A percentile compares a stretch with the other conserved stretches of the same genome.
Conservation (phyloP, 1,284 basidiomycete genomes). For the Leccinum griseonigrum region DNA sequence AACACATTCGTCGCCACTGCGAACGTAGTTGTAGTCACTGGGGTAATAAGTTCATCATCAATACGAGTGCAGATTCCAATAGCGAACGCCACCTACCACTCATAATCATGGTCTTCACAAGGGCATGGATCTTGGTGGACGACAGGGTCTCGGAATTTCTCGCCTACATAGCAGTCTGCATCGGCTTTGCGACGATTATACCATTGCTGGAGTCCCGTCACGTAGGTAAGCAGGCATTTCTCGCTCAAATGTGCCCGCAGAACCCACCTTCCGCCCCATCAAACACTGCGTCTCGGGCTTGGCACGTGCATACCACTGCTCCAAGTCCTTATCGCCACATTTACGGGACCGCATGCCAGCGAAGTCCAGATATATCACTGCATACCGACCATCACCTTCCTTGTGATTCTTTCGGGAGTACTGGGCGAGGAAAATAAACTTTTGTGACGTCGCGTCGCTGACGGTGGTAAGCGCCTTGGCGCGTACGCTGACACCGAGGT, state of each 20-base stretch:
- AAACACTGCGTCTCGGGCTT: conserved; percentile 72
- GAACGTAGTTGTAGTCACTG: conserved; percentile 88
- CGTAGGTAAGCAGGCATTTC: neutral
- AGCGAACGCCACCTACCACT: conserved; percentile 63
- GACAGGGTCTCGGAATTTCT: conserved; percentile 87
- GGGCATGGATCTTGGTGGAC: conserved; percentile 81
- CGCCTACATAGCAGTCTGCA: conserved; percentile 88
- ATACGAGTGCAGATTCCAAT: neutral
- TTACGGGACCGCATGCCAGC: conserved; percentile 65
- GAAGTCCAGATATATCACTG: conserved; percentile 85
- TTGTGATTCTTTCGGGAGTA: conserved; percentile 65
- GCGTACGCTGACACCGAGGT: conserved; percentile 73
- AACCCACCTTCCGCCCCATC: conserved; percentile 90
- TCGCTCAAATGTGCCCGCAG: neutral
- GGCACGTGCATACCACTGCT: conserved; percentile 84
- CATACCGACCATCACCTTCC: conserved; percentile 59
- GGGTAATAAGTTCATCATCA: neutral
- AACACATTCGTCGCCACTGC: conserved; percentile 70
- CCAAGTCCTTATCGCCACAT: conserved; percentile 77
- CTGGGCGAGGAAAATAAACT: conserved; percentile 84
- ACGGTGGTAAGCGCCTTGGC: conserved; percentile 79
- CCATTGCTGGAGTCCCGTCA: conserved; percentile 80
- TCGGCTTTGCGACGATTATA: conserved; percentile 84
- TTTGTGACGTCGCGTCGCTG: conserved; percentile 91
- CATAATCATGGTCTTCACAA: conserved; percentile 88